Conservation (phyloP, 257 asterid genomes). For the Anisodus acutangulus region DNA sequence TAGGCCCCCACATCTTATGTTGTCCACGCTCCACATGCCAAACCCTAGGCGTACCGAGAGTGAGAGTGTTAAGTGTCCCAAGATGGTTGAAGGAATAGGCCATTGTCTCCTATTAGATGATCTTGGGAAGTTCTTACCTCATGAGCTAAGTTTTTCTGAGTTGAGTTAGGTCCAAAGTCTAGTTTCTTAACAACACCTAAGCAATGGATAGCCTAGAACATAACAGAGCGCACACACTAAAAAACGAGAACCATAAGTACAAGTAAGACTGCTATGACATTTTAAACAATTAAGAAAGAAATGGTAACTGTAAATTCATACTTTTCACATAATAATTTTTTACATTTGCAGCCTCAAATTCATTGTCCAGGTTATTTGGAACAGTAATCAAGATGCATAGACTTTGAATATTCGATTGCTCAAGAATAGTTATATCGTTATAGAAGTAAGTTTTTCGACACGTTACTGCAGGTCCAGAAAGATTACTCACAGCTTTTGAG, state of each 20-base stretch:
- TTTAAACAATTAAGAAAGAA: neutral
- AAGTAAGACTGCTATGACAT: neutral
- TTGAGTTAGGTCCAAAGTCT: neutral
- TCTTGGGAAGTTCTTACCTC: neutral
- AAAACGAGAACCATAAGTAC: neutral
- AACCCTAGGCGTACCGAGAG: neutral
- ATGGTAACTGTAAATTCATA: neutral
- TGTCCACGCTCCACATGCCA: neutral
- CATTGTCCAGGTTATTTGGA: neutral
- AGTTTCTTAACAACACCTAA: neutral
- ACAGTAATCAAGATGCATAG: neutral
- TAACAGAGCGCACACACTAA: neutral
- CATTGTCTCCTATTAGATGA: neutral
- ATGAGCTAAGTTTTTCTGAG: neutral
- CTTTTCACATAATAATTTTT: neutral
- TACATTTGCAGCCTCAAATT: neutral
- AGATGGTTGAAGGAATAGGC: neutral
- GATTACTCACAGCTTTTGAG: slow-evolving; percentile 86
- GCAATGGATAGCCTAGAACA: neutral
- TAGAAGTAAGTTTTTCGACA: neutral
- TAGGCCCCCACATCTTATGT: neutral
- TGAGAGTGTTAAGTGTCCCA: neutral
- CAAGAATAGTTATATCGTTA: slow-evolving; percentile 5
- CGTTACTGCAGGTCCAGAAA: slow-evolving; percentile 32
- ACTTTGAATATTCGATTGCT: neutral